These are phyloP conservation scores for Heracleum sosnowskyi DNA, from an alignment of 129 eudicot genomes.

Conservation along the genomic window DNA sequence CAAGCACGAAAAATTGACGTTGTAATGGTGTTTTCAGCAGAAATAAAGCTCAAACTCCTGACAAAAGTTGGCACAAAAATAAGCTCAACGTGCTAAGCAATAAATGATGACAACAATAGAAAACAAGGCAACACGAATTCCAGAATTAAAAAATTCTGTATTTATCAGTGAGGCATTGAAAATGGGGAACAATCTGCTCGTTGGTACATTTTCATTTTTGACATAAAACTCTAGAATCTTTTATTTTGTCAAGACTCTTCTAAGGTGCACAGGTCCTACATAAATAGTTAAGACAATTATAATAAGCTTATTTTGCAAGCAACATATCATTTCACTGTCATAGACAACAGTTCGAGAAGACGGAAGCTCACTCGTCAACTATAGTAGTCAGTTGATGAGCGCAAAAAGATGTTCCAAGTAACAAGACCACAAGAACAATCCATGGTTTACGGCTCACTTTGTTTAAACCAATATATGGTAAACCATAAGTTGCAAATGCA, in stretches of 20 bases:
- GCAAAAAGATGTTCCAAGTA: not conserved
- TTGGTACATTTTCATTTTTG: not conserved
- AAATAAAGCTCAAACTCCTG: constrained; percentile 31
- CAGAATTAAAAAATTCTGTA: not conserved
- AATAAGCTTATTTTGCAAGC: not conserved
- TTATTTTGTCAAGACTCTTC: not conserved
- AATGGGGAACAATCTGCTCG: too few relatives aligned
- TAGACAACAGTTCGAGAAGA: not conserved
- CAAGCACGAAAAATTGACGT: constrained; percentile 10
- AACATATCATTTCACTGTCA: not conserved
- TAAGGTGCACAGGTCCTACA: not conserved
- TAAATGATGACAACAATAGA: not conserved
- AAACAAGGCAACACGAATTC: not conserved
- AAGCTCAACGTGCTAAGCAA: constrained; percentile 9
- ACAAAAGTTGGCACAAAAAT: constrained; percentile 8
- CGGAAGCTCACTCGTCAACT: not conserved
- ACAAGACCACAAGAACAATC: not conserved
- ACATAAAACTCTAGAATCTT: not conserved
- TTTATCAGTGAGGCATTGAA: not conserved
- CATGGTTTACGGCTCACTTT: not conserved
- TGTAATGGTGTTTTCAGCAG: constrained; percentile 31
- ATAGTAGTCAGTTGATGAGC: not conserved
- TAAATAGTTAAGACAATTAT: not conserved
- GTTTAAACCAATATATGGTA: not conserved
- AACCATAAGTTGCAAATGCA: not conserved